A percentile compares a stretch with the other conserved stretches of the same genome.
Evolutionary conservation across 2,329 filamentous ascomycete genomes (phyloP).

Genomic region (Exophiala sp.): DNA sequence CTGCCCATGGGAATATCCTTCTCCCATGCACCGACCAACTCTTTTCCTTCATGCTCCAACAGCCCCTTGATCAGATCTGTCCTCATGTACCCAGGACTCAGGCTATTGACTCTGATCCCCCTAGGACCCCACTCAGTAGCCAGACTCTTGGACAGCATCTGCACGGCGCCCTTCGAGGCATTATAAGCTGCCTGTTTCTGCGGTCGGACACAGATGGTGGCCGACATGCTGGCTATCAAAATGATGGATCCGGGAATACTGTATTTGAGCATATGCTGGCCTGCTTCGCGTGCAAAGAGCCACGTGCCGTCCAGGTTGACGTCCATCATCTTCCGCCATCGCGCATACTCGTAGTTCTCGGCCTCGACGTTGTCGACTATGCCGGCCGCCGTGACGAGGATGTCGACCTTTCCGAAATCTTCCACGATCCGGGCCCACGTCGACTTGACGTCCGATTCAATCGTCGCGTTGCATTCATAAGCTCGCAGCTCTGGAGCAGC

Average conservation of each 20-base stretch:
- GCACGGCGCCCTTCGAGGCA: conserved; percentile 30
- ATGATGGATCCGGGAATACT: conserved; percentile 29
- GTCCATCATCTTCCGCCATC: conserved; percentile 35
- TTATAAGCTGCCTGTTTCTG: conserved; percentile 38
- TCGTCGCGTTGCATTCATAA: conserved; percentile 38
- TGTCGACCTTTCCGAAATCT: conserved; percentile 36
- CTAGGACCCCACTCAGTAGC: conserved; percentile 36
- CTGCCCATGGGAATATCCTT: conserved; percentile 34
- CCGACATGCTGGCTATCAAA: conserved; percentile 32
- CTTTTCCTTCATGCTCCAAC: conserved; percentile 34
- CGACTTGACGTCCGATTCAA: conserved; percentile 35
- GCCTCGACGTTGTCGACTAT: conserved; percentile 36
- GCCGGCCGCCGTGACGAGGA: conserved; percentile 39
- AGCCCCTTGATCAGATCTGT: conserved; percentile 34
- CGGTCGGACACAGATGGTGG: conserved; percentile 33
- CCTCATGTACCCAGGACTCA: conserved; percentile 36
- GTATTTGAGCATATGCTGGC: conserved; percentile 45
- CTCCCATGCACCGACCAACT: conserved; percentile 36
- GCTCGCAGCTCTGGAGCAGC: conserved; percentile 32
- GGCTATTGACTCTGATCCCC: conserved; percentile 37
- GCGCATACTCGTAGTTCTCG: conserved; percentile 34
- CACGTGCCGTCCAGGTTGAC: conserved; percentile 62
- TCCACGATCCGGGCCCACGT: conserved; percentile 33
- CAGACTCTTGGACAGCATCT: conserved; percentile 27
- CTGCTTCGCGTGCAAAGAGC: conserved; percentile 75